Evolutionary conservation across 345 rosid species (phyloP), one percentile per base, ranked within the genome.

Genomic region (Viola odorata): DNA sequence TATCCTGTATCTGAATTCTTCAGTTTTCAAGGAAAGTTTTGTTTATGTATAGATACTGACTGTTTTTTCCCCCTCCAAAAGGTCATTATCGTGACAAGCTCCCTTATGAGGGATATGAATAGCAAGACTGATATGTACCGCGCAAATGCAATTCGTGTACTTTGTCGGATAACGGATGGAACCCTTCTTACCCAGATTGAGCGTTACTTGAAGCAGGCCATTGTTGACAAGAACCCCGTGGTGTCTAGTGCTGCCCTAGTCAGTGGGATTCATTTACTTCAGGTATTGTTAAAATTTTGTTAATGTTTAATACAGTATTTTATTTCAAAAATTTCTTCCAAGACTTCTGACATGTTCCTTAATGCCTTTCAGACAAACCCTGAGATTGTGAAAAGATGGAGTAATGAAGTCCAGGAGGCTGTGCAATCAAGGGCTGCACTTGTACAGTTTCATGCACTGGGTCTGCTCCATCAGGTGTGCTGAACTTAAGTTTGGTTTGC

Each of bases 381-480:
- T 7, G 73, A 62, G 67, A 87, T 91, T 67, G 99, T 94, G 56
- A 94, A 90, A 76, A 82, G 99, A 69, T 90, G 99, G 97, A 94
- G 99, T 66, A 94, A 94, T 65, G 99, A 94, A 80, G 95, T 94
- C 68, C 97, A 90, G 76, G 99, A 92, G 84, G 99, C 96, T 80
- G 85, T 92, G 71, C 96, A 90, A 37, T 92, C 99, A 45, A 87
- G 95, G 77, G 88, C 96, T 64, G 96, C 97, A 69, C 91, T 94
- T 74, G 97, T 90, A 58, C 99, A 94, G 77, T 94, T 90, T 63
- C 99, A 94, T 83, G 97, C 99, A 16, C 73, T 94, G 48, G 96
- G 84, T 64, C 70, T 94, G 76, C 95, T 90, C 57, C 92, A 90
- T 69, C 97, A 90, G 92, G 99, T 83, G 62, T 45, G 68, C 50